Percentiles rank a stretch among this genome's conserved stretches.
These are phyloP conservation scores for Mycena leptocephala DNA, from an alignment of 768 basidiomycete genomes.

Conservation along the genomic window DNA sequence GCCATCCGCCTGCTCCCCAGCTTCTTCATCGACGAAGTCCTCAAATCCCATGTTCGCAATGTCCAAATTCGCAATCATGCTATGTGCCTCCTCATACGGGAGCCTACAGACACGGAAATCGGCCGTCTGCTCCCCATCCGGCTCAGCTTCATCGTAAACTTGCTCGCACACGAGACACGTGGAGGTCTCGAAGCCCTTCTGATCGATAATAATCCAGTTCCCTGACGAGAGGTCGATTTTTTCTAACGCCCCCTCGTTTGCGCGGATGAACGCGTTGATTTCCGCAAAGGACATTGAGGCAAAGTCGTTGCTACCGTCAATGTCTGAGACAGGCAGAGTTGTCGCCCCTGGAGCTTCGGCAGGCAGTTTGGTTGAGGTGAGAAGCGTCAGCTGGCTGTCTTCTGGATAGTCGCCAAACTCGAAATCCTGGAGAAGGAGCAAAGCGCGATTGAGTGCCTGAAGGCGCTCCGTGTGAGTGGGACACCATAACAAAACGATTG, in stretches of 20 bases:
- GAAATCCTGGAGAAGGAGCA: not conserved
- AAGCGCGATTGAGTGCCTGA: not conserved
- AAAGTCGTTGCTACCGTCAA: not conserved
- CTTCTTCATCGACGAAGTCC: constrained; percentile 21
- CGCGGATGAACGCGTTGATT: not conserved
- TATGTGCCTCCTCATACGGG: constrained; percentile 21
- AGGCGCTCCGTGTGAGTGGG: not conserved
- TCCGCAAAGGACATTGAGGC: not conserved
- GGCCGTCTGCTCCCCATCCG: not conserved
- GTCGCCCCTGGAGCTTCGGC: not conserved
- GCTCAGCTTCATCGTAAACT: not conserved
- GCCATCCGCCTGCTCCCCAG: constrained; percentile 18
- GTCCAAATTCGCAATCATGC: constrained; percentile 15
- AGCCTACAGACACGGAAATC: constrained; percentile 18
- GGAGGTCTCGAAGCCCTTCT: not conserved
- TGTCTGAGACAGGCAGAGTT: not conserved
- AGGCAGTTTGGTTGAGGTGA: not conserved
- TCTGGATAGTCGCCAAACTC: not conserved
- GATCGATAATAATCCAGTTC: not conserved
- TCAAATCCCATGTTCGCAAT: constrained; percentile 27
- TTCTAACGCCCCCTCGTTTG: not conserved
- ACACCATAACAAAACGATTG: not conserved
- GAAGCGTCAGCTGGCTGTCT: not conserved
- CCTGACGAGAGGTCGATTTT: not conserved
- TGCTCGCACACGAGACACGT: not conserved